Evolutionary conservation across 106 monocot species (phyloP), one percentile per base, ranked within the genome.

Genomic region (Chionographis japonica): DNA sequence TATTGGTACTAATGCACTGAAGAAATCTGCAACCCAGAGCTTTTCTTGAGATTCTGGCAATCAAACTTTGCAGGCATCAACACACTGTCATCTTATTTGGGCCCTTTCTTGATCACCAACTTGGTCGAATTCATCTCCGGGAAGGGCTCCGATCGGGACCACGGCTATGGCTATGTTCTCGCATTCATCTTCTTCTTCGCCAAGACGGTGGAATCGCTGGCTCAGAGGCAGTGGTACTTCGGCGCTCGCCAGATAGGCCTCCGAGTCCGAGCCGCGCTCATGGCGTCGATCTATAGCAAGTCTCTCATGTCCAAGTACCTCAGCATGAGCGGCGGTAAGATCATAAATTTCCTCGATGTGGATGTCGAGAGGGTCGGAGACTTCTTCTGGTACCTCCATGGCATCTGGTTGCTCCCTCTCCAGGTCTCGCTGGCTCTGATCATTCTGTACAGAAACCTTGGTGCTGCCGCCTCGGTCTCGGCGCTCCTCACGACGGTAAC

Each of bases 191-290:
- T 95, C 83, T 86, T 95, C 62, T 58, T 81, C 14, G 75, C 83
- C 12, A 95, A 95, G 68, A 88, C 78, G 3, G 73, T 79, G 13
- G 91, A 95, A 49, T 85, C 94, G 1, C 69, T 91, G 15, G 83
- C 91, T 15, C 94, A 91, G 81, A 67, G 94, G 60, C 94, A 95
- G 36, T 91, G 85, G 85, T 91, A 95, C 63, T 91, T 95, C 46
- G 91, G 90, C 20, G 85, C 91, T 1, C 73, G 91, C 13, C 81
- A 76, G 41, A 87, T 95, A 27, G 91, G 94, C 6, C 39, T 95
- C 6, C 78, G 83, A 15, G 75, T 84, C 8, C 82, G 91, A 35
- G 82, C 94, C 38, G 82, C 91, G 2, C 67, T 95, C 14, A 88
- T 91, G 81, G 81, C 68, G 12, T 76, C 80, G 2, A 71, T 95